A percentile compares a stretch with the other conserved stretches of the same genome.
Evolutionary conservation across 176 grass and related monocot species (phyloP).

Genomic region (Poa annua): DNA sequence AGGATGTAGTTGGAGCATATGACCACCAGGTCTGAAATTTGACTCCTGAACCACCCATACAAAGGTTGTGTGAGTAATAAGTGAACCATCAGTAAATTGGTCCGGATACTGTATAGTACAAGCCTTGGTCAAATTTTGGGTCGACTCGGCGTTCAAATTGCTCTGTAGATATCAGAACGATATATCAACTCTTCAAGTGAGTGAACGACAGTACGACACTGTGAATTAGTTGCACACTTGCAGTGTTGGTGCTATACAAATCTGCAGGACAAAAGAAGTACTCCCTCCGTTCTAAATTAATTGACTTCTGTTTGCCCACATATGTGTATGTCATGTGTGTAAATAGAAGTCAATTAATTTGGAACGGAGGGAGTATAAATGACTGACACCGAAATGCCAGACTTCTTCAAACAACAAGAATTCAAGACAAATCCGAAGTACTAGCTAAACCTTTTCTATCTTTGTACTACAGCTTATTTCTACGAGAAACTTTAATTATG

Average conservation of each 20-base stretch:
- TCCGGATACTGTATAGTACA: too few species aligned
- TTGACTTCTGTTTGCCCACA: too few species aligned
- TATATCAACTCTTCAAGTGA: neutral
- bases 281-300: too few species aligned
- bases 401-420: neutral
- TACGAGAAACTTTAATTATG: neutral
- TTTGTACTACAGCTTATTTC: neutral
- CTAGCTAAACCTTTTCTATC: neutral
- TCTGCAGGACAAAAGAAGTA: neutral
- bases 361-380: too few species aligned
- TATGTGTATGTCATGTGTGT: too few species aligned
- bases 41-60: neutral
- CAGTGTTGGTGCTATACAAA: neutral
- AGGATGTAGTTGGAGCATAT: too few species aligned
- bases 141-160: slow-evolving; percentile 9
- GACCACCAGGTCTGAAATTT: neutral
- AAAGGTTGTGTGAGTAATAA: neutral
- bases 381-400: neutral
- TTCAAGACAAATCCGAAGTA: neutral
- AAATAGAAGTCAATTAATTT: too few species aligned
- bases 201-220: neutral
- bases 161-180: neutral
- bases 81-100: neutral
- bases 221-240: neutral
- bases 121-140: too few species aligned